Conservation (phyloP, 1,284 basidiomycete genomes). For the Ceratobasidium sp. region DNA sequence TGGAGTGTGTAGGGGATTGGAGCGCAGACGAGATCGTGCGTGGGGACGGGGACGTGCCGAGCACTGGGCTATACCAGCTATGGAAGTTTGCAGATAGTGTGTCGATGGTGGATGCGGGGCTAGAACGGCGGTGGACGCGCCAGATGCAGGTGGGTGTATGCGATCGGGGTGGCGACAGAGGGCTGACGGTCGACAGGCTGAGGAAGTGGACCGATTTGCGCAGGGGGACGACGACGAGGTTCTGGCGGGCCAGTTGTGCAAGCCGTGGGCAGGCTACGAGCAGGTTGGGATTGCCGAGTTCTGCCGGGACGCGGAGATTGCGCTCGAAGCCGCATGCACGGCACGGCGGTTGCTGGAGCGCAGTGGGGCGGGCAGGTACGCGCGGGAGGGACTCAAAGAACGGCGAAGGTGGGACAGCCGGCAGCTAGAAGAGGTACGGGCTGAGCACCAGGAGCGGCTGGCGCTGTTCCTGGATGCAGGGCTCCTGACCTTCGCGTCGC, state of each 20-base stretch:
- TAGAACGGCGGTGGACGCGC: constrained; percentile 59
- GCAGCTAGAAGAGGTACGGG: constrained; percentile 58
- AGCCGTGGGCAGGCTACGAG: constrained; percentile 53
- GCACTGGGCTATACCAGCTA: constrained; percentile 25
- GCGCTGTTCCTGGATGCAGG: constrained; percentile 61
- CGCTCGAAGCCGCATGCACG: constrained; percentile 60
- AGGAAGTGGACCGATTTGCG: constrained; percentile 57
- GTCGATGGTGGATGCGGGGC: constrained; percentile 69
- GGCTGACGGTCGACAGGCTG: constrained; percentile 54
- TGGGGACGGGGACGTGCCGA: not conserved
- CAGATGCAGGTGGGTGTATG: constrained; percentile 60
- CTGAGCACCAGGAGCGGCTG: constrained; percentile 61
- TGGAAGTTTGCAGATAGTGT: constrained; percentile 59
- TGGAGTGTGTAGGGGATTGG: constrained; percentile 48
- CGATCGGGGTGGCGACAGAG: constrained; percentile 23
- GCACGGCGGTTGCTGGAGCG: constrained; percentile 62
- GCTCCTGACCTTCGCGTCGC: constrained; percentile 55
- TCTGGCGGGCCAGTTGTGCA: constrained; percentile 58
- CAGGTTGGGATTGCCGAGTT: constrained; percentile 56
- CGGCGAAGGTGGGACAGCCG: constrained; percentile 28
- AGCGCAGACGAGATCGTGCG: constrained; percentile 6
- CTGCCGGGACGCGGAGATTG: constrained; percentile 64
- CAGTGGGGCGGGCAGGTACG: constrained; percentile 33
- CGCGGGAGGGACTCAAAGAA: constrained; percentile 26
- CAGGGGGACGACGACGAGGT: constrained; percentile 69